These are phyloP conservation scores for Euptelea pleiosperma DNA, from an alignment of 164 flowering plant species.

Conservation along the genomic window DNA sequence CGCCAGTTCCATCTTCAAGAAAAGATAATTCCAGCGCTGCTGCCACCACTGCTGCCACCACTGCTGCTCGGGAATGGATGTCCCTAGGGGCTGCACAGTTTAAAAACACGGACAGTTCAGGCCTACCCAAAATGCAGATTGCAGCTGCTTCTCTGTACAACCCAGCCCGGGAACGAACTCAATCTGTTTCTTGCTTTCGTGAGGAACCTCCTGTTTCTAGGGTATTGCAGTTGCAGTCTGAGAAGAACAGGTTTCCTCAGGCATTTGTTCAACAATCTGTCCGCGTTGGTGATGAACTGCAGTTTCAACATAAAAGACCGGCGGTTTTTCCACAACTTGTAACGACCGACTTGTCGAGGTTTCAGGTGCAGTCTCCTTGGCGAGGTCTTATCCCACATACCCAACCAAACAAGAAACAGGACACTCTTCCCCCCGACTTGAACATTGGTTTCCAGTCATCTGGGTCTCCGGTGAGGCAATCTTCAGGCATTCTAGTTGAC, in stretches of 20 bases:
- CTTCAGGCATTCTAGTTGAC: conserved; percentile 53
- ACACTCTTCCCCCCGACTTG: conserved; percentile 80
- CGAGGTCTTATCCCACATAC: conserved; percentile 44
- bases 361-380: conserved; percentile 58
- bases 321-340: conserved; percentile 46
- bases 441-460: conserved; percentile 78
- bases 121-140: conserved; percentile 38
- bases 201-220: conserved; percentile 40
- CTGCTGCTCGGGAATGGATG: conserved; percentile 85
- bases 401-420: conserved; percentile 57
- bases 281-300: conserved; percentile 30
- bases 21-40: conserved; percentile 52
- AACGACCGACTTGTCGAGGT: conserved; percentile 50
- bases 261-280: conserved; percentile 38
- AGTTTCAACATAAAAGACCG: conserved; percentile 38
- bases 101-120: conserved; percentile 36
- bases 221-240: conserved; percentile 34
- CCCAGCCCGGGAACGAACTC: conserved; percentile 39
- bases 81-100: conserved; percentile 55
- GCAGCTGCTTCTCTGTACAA: conserved; percentile 57
- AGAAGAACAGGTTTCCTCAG: conserved; percentile 38
- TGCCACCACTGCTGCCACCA: no score
- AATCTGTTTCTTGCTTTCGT: conserved; percentile 31
- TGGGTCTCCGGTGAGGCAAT: conserved; percentile 68
- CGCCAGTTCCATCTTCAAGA: conserved; percentile 39